phyloP scores from a whole-genome alignment of 495 filamentous ascomycete genomes.

The Monascus purpureus region DNA sequence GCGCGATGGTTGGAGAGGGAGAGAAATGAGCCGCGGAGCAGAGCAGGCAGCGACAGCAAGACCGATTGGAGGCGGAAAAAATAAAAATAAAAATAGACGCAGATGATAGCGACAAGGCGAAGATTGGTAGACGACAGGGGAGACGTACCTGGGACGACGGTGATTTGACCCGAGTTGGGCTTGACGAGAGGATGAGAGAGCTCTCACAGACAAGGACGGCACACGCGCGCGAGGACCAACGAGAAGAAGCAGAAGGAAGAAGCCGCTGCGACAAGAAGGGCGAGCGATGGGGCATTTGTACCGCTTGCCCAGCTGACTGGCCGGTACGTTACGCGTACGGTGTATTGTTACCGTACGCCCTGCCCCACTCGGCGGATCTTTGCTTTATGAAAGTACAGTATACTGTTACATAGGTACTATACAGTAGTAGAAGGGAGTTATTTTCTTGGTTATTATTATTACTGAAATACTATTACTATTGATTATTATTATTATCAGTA shows the following conservation, averaged over 20 bases:
- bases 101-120: constrained; percentile 3
- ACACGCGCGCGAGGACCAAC: constrained; percentile 23
- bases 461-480: too few species aligned
- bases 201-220: constrained; percentile 4
- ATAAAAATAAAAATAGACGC: neutral
- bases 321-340: too few species aligned
- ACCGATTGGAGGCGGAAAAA: neutral
- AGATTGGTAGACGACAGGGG: too few species aligned
- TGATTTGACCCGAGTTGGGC: constrained; percentile 15
- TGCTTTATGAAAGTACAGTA: too few species aligned
- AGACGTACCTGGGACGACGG: constrained; percentile 14
- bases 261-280: constrained; percentile 25
- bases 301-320: constrained; percentile 14
- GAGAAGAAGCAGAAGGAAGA: constrained; percentile 32
- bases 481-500: too few species aligned
- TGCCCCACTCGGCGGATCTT: too few species aligned
- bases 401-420: too few species aligned
- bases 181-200: constrained; percentile 4
- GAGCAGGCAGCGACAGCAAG: neutral
- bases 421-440: too few species aligned
- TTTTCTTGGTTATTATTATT: too few species aligned
- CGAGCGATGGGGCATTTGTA: constrained; percentile 38
- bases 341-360: too few species aligned
- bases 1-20: constrained; percentile 6
- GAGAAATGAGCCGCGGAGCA: neutral